Evolutionary conservation across 2,329 filamentous ascomycete genomes (phyloP).

Genomic region (Fusarium burgessii): DNA sequence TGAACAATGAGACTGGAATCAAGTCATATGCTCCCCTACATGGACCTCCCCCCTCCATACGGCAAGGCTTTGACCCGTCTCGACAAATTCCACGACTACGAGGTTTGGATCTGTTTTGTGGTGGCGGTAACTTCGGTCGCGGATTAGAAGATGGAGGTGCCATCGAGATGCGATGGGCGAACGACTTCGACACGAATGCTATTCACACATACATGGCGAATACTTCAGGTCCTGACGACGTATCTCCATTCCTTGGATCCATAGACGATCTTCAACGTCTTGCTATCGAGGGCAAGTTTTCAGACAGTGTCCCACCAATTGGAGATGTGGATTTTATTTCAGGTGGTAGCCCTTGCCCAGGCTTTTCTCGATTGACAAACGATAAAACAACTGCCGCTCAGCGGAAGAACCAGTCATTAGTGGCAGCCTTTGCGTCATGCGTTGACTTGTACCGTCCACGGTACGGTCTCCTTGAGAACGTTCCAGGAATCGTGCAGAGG

Average conservation of each 20-base stretch:
- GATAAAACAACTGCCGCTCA: conserved; percentile 67
- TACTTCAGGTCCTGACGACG: conserved; percentile 50
- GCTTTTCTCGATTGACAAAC: conserved; percentile 75
- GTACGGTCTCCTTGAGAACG: conserved; percentile 85
- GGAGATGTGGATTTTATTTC: conserved; percentile 77
- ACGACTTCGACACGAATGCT: conserved; percentile 73
- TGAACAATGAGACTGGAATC: not conserved
- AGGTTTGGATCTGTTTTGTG: conserved; percentile 81
- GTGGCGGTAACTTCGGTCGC: conserved; percentile 80
- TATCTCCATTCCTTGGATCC: conserved; percentile 74
- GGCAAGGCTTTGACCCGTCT: conserved; percentile 67
- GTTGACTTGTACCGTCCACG: conserved; percentile 80
- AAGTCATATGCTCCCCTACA: conserved; percentile 52
- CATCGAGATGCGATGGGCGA: conserved; percentile 73
- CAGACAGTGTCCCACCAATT: conserved; percentile 63
- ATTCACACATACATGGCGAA: conserved; percentile 83
- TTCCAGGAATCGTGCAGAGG: conserved; percentile 71
- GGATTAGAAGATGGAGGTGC: conserved; percentile 79
- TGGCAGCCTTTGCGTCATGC: conserved; percentile 80
- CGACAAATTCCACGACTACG: conserved; percentile 56
- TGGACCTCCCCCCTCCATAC: conserved; percentile 53
- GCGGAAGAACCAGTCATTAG: conserved; percentile 78
- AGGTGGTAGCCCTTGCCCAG: conserved; percentile 82
- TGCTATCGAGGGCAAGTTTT: conserved; percentile 65
- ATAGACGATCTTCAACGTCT: conserved; percentile 74